Evolutionary conservation across 73 alveolate species (phyloP).

Genomic region (Blepharisma stoltei): DNA sequence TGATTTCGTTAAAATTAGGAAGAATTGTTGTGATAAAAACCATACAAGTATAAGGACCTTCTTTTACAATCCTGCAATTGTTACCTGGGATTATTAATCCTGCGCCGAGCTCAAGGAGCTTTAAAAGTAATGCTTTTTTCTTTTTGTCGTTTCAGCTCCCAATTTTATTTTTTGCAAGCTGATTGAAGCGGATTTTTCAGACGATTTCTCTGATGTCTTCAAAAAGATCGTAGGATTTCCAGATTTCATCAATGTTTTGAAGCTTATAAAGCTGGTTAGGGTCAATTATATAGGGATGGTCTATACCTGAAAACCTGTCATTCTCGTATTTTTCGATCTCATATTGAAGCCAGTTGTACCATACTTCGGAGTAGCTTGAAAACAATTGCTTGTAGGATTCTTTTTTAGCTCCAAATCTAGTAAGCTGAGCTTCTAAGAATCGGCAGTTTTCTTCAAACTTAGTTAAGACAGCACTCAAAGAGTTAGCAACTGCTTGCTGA

Average conservation of each 20-base stretch:
- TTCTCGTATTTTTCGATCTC: conserved; percentile 23
- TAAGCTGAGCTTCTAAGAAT: no score
- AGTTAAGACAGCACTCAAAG: no score
- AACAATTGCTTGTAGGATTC: not conserved
- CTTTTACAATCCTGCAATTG: not conserved
- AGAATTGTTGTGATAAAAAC: not conserved
- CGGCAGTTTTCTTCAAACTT: no score
- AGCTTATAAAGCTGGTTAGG: not conserved
- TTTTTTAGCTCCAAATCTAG: no score
- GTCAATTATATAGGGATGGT: not conserved
- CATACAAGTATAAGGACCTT: conserved; percentile 29
- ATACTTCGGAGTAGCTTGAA: not conserved
- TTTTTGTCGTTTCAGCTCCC: not conserved
- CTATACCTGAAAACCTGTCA: conserved; percentile 17
- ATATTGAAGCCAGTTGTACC: conserved; percentile 25
- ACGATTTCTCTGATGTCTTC: not conserved
- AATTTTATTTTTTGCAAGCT: not conserved
- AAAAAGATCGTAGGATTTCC: conserved; percentile 2
- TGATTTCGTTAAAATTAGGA: not conserved
- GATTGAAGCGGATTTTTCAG: conserved; percentile 4
- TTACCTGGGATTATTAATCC: conserved; percentile 25
- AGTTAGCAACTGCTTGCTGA: no score
- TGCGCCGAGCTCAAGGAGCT: not conserved
- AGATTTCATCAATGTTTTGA: not conserved
- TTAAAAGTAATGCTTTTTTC: not conserved